Percentiles rank a stretch among this genome's conserved stretches.
These are phyloP conservation scores for Wolfiporia cocos DNA, from an alignment of 1,284 basidiomycete genomes.

Conservation along the genomic window DNA sequence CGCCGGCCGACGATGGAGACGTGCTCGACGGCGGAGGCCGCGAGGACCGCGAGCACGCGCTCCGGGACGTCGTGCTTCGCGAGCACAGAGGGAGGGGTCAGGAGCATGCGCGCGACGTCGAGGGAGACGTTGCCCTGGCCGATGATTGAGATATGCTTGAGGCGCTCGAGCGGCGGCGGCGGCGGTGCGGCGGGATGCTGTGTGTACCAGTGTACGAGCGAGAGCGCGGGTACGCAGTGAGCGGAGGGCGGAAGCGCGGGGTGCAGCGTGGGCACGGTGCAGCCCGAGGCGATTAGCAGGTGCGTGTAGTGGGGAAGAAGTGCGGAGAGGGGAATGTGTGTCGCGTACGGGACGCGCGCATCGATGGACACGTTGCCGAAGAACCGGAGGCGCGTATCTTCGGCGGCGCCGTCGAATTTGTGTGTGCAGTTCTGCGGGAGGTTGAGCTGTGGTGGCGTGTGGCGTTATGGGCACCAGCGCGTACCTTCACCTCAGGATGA, in stretches of 20 bases:
- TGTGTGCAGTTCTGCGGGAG: constrained; percentile 84
- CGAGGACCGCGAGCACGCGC: constrained; percentile 67
- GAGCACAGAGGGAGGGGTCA: constrained; percentile 62
- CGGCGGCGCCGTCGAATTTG: constrained; percentile 81
- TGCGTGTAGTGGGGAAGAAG: constrained; percentile 74
- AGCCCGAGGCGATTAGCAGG: constrained; percentile 78
- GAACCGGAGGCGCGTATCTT: constrained; percentile 77
- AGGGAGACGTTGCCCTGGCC: constrained; percentile 97
- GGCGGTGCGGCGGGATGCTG: constrained; percentile 69
- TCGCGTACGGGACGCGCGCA: constrained; percentile 38
- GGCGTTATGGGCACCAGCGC: constrained; percentile 16
- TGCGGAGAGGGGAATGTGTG: constrained; percentile 50
- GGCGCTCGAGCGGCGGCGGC: constrained; percentile 54
- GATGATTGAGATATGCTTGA: constrained; percentile 76
- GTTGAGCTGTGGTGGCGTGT: constrained; percentile 2
- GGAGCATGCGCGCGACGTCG: constrained; percentile 88
- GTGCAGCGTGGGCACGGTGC: constrained; percentile 56
- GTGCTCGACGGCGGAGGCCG: constrained; percentile 59
- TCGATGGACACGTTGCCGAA: constrained; percentile 90
- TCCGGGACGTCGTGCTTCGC: constrained; percentile 78
- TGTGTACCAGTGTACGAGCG: constrained; percentile 97
- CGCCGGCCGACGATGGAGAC: constrained; percentile 85
- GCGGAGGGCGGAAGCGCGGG: constrained; percentile 43
- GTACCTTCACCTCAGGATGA: constrained; percentile 96
- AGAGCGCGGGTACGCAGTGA: constrained; percentile 74